Conservation (phyloP, 805 yeast species). For the Teunomyces panamensis region DNA sequence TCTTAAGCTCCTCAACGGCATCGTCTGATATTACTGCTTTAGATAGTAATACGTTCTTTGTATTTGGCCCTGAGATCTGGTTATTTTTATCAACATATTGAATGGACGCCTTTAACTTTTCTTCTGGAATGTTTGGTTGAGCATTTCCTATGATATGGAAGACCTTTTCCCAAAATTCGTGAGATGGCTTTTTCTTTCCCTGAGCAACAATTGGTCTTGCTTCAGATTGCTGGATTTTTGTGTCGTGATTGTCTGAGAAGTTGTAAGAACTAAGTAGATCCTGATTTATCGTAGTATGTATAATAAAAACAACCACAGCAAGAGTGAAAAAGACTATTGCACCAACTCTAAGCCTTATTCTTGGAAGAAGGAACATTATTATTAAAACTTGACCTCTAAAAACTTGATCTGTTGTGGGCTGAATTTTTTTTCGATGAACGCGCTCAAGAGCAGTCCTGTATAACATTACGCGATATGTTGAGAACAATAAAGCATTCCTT, state of each 20-base stretch:
- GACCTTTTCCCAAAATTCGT: constrained; percentile 26
- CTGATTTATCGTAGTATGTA: background rate
- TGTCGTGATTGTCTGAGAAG: background rate
- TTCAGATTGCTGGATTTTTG: background rate
- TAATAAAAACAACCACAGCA: background rate
- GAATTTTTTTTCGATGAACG: background rate
- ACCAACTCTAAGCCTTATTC: constrained; percentile 2
- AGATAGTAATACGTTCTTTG: constrained; percentile 23
- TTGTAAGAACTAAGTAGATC: background rate
- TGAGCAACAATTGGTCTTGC: constrained; percentile 9
- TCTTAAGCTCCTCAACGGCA: constrained; percentile 18
- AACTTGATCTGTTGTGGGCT: background rate
- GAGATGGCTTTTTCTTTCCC: constrained; percentile 12
- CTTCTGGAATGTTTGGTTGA: constrained; percentile 13
- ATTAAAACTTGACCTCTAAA: background rate
- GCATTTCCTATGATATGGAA: constrained; percentile 21
- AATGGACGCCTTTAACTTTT: constrained; percentile 16
- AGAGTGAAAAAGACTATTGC: background rate
- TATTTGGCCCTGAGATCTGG: constrained; percentile 15
- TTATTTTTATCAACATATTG: constrained; percentile 18
- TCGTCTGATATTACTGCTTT: constrained; percentile 24
- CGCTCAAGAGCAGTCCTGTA: background rate
- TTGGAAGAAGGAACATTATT: background rate
- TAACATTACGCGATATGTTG: too few species aligned
- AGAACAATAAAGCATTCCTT: too few species aligned